phyloP scores from a whole-genome alignment of 129 eudicot genomes.

The Lactuca saligna region DNA sequence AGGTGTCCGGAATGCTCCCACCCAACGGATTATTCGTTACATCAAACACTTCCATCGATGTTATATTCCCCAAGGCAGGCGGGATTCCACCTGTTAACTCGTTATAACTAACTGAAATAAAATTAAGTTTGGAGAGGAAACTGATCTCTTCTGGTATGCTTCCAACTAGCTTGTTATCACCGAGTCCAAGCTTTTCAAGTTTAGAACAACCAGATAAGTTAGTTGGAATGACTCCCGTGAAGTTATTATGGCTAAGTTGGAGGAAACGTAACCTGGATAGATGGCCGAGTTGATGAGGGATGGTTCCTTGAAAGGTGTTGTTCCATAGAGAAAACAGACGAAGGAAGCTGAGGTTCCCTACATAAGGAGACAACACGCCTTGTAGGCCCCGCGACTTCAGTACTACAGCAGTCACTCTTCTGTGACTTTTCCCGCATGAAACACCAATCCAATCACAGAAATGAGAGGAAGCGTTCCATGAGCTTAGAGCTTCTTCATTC shows the following conservation, averaged over 20 bases:
- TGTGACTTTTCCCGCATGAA: no score
- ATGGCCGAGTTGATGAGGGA: slow-evolving; percentile 9
- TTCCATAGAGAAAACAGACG: no score
- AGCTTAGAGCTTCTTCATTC: no score
- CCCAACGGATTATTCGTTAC: background rate
- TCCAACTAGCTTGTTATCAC: background rate
- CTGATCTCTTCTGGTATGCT: slow-evolving; percentile 15
- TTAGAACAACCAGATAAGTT: slow-evolving; percentile 1
- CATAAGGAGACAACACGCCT: background rate
- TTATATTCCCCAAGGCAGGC: slow-evolving; percentile 9
- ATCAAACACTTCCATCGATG: background rate
- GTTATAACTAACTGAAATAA: background rate
- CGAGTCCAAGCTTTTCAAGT: background rate
- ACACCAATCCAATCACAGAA: no score
- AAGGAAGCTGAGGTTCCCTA: background rate
- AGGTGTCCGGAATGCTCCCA: slow-evolving; percentile 21
- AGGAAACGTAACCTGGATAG: background rate
- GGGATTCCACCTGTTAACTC: slow-evolving; percentile 5
- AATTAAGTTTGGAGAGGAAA: slow-evolving; percentile 3
- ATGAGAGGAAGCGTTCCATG: no score
- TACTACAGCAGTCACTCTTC: no score
- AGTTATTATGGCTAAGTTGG: background rate
- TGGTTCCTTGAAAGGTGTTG: background rate
- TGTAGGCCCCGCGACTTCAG: background rate
- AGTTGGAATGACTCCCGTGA: background rate